These are phyloP conservation scores for Diplogelasinospora grovesii DNA, from an alignment of 495 filamentous ascomycete genomes.

Conservation along the genomic window DNA sequence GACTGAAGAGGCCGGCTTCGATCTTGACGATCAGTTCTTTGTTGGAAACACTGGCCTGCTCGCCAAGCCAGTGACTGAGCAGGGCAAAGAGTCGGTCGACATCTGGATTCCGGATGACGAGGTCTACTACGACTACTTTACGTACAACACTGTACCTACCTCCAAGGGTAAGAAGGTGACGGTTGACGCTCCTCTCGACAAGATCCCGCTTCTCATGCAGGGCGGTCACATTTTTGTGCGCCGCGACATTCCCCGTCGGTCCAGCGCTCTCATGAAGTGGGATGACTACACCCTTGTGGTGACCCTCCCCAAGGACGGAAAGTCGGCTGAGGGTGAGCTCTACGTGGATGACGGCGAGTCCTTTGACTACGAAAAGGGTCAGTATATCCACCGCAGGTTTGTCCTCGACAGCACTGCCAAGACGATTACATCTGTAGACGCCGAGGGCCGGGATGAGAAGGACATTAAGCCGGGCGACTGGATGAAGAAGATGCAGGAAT, in stretches of 20 bases:
- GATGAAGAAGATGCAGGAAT: constrained; percentile 67
- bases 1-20: constrained; percentile 75
- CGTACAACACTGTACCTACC: constrained; percentile 66
- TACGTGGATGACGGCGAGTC: constrained; percentile 94
- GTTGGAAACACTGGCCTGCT: constrained; percentile 79
- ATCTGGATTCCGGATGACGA: constrained; percentile 83
- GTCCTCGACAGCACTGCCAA: constrained; percentile 37
- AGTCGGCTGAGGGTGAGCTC: constrained; percentile 65
- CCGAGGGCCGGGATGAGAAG: constrained; percentile 46
- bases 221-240: constrained; percentile 88
- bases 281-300: constrained; percentile 92
- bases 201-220: constrained; percentile 82
- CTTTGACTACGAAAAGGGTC: constrained; percentile 78
- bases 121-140: constrained; percentile 92
- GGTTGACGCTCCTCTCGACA: constrained; percentile 71
- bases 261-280: constrained; percentile 80
- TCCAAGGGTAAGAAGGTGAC: constrained; percentile 57
- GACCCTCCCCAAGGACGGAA: constrained; percentile 59
- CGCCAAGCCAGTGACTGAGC: constrained; percentile 74
- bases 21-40: constrained; percentile 89
- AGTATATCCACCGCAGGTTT: constrained; percentile 81
- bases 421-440: constrained; percentile 44
- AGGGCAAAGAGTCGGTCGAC: constrained; percentile 63
- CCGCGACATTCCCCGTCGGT: constrained; percentile 78
- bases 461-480: constrained; percentile 64